phyloP scores from a whole-genome alignment of 306 rosid species.

The Prunus armeniaca region DNA sequence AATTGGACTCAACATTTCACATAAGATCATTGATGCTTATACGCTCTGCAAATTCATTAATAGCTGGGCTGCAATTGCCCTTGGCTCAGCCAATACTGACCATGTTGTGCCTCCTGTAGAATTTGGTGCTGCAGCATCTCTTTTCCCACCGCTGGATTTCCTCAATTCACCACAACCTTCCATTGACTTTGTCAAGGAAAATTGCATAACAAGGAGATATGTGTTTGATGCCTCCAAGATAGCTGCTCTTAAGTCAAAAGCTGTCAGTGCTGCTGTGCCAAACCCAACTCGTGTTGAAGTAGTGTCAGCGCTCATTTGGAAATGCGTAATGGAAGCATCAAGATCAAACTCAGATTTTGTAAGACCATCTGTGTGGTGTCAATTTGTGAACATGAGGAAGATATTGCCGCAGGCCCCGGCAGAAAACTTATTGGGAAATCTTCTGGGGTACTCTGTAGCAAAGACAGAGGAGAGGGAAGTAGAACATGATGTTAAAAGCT shows the following conservation, averaged over 20 bases:
- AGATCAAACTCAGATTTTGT: constrained; percentile 9
- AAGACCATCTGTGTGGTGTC: constrained; percentile 26
- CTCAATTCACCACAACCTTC: not conserved
- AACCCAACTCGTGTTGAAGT: not conserved
- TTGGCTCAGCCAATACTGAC: not conserved
- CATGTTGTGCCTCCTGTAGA: not conserved
- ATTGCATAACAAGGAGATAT: not conserved
- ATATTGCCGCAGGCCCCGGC: constrained; percentile 23
- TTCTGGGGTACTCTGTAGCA: constrained; percentile 23
- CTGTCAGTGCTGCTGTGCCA: not conserved
- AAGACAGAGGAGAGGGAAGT: constrained; percentile 3
- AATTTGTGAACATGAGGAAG: constrained; percentile 27
- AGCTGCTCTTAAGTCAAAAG: not conserved
- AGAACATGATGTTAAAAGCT: not conserved
- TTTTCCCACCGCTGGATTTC: not conserved
- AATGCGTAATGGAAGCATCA: constrained; percentile 11
- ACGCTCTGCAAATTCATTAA: constrained; percentile 20
- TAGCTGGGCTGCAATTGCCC: constrained; percentile 19
- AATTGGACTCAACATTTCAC: constrained; percentile 33
- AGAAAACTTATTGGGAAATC: constrained; percentile 36
- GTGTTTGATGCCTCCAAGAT: not conserved
- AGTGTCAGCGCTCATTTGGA: no score
- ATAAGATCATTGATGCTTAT: constrained; percentile 33
- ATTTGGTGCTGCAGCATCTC: not conserved
- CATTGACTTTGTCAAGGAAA: not conserved